Percentiles rank a stretch among this genome's conserved stretches.
These are phyloP conservation scores for Cyberlindnera americana DNA, from an alignment of 805 yeast species.

Conservation along the genomic window DNA sequence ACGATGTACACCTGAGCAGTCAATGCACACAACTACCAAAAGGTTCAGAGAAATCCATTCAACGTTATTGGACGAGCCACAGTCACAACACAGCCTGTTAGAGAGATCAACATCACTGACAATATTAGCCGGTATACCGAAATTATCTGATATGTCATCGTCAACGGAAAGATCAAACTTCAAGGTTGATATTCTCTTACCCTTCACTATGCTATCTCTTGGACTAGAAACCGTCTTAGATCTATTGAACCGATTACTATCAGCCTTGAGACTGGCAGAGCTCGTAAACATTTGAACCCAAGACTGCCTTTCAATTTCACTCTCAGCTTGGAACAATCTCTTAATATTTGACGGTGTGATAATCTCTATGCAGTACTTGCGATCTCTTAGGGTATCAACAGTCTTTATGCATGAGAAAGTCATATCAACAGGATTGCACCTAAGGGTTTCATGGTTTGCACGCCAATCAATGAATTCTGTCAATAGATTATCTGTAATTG, in stretches of 20 bases:
- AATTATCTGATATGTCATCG: not conserved
- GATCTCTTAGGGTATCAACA: slow-evolving; percentile 26
- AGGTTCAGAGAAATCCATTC: slow-evolving; percentile 87
- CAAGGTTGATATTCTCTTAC: not conserved
- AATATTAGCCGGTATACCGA: slow-evolving; percentile 13
- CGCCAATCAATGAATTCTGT: slow-evolving; percentile 74
- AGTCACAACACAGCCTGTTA: slow-evolving; percentile 74
- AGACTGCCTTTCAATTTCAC: slow-evolving; percentile 58
- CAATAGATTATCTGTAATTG: slow-evolving; percentile 61
- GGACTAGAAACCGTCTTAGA: not conserved
- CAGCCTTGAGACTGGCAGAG: slow-evolving; percentile 40
- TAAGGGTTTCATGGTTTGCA: slow-evolving; percentile 54
- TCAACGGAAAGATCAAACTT: not conserved
- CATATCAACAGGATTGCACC: slow-evolving; percentile 66
- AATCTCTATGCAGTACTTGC: slow-evolving; percentile 65
- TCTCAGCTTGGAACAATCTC: slow-evolving; percentile 71
- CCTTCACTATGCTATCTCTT: not conserved
- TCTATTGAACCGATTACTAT: slow-evolving; percentile 8
- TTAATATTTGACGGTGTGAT: slow-evolving; percentile 63
- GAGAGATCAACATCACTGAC: slow-evolving; percentile 40
- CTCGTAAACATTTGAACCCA: slow-evolving; percentile 67
- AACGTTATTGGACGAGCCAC: slow-evolving; percentile 59
- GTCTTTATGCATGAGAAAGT: slow-evolving; percentile 61
- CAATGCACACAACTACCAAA: slow-evolving; percentile 70
- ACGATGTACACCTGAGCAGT: slow-evolving; percentile 87